phyloP scores from a whole-genome alignment of 192 early-diverging fungal species.

The Coemansia sp. region DNA sequence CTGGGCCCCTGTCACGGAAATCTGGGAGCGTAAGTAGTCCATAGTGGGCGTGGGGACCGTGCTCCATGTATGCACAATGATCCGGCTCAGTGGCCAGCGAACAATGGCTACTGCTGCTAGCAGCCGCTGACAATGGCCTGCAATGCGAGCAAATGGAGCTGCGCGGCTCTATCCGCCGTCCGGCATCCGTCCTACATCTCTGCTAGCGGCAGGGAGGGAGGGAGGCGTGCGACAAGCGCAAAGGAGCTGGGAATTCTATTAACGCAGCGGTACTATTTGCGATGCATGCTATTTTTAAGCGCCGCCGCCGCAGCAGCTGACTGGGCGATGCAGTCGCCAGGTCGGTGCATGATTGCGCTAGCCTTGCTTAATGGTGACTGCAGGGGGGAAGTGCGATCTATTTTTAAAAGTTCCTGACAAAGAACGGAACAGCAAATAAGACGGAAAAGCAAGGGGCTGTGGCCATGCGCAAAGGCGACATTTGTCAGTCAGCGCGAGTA shows the following conservation, averaged over 20 bases:
- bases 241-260: constrained; percentile 1
- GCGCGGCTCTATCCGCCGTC: constrained; percentile 2
- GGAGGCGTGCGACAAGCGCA: neutral
- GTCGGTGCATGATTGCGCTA: constrained; percentile 1
- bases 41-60: neutral
- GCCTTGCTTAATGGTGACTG: neutral
- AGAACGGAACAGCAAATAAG: neutral
- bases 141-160: constrained; percentile 6
- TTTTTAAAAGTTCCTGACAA: neutral
- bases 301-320: constrained; percentile 7
- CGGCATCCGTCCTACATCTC: constrained; percentile 1
- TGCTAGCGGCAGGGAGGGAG: neutral
- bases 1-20: neutral
- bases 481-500: constrained; percentile 22
- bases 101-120: neutral
- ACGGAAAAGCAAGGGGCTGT: neutral
- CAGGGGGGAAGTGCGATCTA: neutral
- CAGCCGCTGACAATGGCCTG: neutral
- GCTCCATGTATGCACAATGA: neutral
- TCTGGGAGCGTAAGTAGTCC: neutral
- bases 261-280: neutral
- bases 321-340: neutral
- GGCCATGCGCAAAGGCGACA: neutral
- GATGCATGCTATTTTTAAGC: constrained; percentile 2
- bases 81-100: neutral